Evolutionary conservation across 208 protist genomes (phyloP).

Genomic region (Porcisia deanei): DNA sequence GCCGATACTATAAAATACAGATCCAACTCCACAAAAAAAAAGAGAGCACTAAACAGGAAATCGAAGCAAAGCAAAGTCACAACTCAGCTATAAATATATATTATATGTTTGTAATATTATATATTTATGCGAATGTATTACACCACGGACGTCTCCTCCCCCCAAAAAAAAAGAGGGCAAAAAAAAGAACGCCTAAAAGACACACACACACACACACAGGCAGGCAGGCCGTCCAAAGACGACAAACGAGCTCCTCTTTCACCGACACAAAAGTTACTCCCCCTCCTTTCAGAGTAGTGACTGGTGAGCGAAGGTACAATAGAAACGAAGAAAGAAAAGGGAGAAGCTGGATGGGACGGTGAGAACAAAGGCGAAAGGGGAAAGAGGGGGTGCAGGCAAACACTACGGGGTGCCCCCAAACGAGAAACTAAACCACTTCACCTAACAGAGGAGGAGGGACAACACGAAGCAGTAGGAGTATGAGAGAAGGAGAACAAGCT

Average conservation of each 20-base stretch:
- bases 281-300: too few relatives aligned
- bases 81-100: too few relatives aligned
- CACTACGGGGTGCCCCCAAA: not conserved
- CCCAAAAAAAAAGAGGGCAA: not conserved
- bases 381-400: not conserved
- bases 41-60: too few relatives aligned
- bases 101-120: too few relatives aligned
- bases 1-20: not conserved
- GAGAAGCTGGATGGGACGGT: not conserved
- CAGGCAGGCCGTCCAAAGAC: too few relatives aligned
- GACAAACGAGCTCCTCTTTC: not conserved
- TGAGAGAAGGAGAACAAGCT: conserved; percentile 16
- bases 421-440: not conserved
- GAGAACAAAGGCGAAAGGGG: not conserved
- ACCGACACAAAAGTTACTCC: not conserved
- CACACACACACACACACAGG: not conserved
- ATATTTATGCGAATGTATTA: too few relatives aligned
- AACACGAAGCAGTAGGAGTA: not conserved
- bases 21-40: too few relatives aligned
- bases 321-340: not conserved
- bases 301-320: not conserved
- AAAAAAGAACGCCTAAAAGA: not conserved
- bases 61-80: too few relatives aligned
- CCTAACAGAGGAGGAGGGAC: not conserved
- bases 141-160: not conserved